Conservation (phyloP, 2,329 filamentous ascomycete genomes). For the Dothideomycetes sp. region DNA sequence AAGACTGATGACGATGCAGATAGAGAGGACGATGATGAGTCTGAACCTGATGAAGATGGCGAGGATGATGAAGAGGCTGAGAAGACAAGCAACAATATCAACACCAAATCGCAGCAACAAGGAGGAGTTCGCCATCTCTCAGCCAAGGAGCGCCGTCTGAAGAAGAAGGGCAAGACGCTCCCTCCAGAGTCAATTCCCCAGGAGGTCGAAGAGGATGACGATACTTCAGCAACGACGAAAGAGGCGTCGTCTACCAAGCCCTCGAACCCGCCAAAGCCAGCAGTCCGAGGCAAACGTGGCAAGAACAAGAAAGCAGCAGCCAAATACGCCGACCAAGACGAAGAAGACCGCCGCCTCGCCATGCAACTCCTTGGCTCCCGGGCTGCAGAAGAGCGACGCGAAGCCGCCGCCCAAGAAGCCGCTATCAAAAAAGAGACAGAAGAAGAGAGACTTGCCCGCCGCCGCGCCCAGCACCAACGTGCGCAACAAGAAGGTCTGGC, state of each 20-base stretch:
- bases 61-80: constrained; percentile 19
- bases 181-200: not conserved
- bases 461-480: constrained; percentile 67
- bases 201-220: constrained; percentile 9
- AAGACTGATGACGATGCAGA: constrained; percentile 15
- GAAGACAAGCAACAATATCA: constrained; percentile 11
- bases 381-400: constrained; percentile 54
- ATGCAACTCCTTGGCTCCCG: constrained; percentile 77
- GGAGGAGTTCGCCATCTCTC: constrained; percentile 23
- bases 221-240: constrained; percentile 13
- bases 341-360: constrained; percentile 77
- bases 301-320: constrained; percentile 80
- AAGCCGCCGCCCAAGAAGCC: constrained; percentile 48
- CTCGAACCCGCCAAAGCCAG: constrained; percentile 12
- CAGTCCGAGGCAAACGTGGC: constrained; percentile 59
- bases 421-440: constrained; percentile 52
- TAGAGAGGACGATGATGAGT: constrained; percentile 16
- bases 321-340: constrained; percentile 91
- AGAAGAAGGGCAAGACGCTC: constrained; percentile 21
- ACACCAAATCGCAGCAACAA: constrained; percentile 18
- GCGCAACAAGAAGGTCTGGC: constrained; percentile 66
- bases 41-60: constrained; percentile 18
- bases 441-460: constrained; percentile 60
- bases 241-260: constrained; percentile 11
- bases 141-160: constrained; percentile 25